A percentile compares a stretch with the other conserved stretches of the same genome.
phyloP scores from a whole-genome alignment of 768 basidiomycete genomes.

The Rhizopogon vesiculosus region DNA sequence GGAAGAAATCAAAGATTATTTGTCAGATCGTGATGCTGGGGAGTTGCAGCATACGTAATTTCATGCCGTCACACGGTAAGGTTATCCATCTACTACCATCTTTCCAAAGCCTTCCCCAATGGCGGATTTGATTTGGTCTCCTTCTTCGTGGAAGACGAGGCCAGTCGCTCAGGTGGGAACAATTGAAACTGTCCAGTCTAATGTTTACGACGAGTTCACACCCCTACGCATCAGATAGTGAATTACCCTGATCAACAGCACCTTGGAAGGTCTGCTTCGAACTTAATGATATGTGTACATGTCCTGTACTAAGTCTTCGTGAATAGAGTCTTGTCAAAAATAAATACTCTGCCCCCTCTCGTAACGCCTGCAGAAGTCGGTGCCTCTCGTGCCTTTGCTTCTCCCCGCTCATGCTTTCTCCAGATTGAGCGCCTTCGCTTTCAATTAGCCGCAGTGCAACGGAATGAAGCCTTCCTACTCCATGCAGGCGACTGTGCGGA shows the following conservation, averaged over 20 bases:
- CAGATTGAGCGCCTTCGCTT: conserved; percentile 81
- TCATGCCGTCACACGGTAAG: no score
- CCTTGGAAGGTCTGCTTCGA: conserved; percentile 45
- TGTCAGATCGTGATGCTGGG: no score
- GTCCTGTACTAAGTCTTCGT: background rate
- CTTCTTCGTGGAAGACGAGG: conserved; percentile 77
- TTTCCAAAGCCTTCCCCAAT: background rate
- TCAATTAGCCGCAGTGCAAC: conserved; percentile 76
- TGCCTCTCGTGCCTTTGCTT: background rate
- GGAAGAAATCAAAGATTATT: no score
- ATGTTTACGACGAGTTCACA: conserved; percentile 1
- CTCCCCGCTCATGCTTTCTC: conserved; percentile 5
- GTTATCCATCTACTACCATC: background rate
- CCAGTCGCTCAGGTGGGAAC: conserved; percentile 64
- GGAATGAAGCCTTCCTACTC: conserved; percentile 86
- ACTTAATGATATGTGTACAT: background rate
- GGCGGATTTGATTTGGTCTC: conserved; percentile 46
- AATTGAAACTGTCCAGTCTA: background rate
- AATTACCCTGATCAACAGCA: conserved; percentile 62
- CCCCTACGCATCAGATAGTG: conserved; percentile 46
- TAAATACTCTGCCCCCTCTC: conserved; percentile 77
- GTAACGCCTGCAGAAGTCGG: conserved; percentile 90
- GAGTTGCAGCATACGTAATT: no score
- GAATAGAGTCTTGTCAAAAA: conserved; percentile 70
- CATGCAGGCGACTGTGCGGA: conserved; percentile 99